These are phyloP conservation scores for Ensete glaucum DNA, from an alignment of 176 grass and related monocot species.

Conservation along the genomic window DNA sequence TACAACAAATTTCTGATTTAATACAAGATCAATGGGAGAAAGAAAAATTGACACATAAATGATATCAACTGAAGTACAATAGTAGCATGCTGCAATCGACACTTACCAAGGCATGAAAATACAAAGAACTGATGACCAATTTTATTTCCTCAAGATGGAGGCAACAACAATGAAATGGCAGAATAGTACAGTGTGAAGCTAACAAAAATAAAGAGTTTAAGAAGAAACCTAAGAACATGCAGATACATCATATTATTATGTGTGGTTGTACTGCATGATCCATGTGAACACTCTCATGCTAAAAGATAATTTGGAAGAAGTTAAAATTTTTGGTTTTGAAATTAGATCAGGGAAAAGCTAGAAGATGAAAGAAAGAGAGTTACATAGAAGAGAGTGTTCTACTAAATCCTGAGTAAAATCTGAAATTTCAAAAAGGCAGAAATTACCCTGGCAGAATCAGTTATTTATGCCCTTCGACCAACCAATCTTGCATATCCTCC, in stretches of 20 bases:
- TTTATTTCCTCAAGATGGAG: constrained; percentile 4
- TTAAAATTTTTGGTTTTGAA: constrained; percentile 30
- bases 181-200: constrained; percentile 19
- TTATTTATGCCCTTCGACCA: constrained; percentile 44
- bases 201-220: constrained; percentile 16
- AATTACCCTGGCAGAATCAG: constrained; percentile 72
- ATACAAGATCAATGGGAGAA: background rate
- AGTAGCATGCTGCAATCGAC: background rate
- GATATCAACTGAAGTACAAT: background rate
- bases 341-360: constrained; percentile 34
- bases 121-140: constrained; percentile 2
- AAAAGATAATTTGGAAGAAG: constrained; percentile 27
- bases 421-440: constrained; percentile 50
- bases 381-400: constrained; percentile 30
- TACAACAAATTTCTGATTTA: too few relatives aligned
- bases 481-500: constrained; percentile 48
- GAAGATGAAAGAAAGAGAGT: constrained; percentile 24
- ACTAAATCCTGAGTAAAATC: constrained; percentile 53
- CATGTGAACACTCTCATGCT: constrained; percentile 27
- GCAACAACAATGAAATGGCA: constrained; percentile 18
- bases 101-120: constrained; percentile 1
- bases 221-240: constrained; percentile 34
- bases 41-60: background rate
- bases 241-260: constrained; percentile 27
- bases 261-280: constrained; percentile 35